These are phyloP conservation scores for Thalassiosira profunda DNA, from an alignment of 108 stramenopile genomes.

Conservation along the genomic window DNA sequence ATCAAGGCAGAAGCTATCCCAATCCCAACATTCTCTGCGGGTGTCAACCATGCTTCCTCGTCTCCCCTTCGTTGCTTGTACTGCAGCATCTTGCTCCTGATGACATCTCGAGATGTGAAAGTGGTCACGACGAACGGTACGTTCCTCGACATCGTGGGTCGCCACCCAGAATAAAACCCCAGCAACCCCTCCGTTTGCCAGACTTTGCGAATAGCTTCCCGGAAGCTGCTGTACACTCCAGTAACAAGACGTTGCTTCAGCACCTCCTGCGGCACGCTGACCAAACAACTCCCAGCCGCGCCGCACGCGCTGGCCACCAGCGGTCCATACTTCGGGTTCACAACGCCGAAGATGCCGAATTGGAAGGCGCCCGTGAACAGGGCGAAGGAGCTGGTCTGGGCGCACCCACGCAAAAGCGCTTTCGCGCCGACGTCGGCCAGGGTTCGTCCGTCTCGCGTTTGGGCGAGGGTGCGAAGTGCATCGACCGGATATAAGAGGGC, in stretches of 20 bases:
- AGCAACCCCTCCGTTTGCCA: constrained; percentile 52
- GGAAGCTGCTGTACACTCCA: constrained; percentile 65
- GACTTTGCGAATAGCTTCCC: constrained; percentile 55
- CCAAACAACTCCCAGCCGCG: constrained; percentile 62
- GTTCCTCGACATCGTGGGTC: constrained; percentile 68
- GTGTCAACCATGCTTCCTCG: constrained; percentile 10
- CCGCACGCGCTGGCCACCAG: constrained; percentile 51
- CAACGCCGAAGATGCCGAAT: constrained; percentile 59
- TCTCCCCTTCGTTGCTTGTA: constrained; percentile 10
- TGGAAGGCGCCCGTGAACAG: constrained; percentile 65
- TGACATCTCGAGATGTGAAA: constrained; percentile 56
- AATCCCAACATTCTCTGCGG: constrained; percentile 47
- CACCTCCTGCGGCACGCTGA: constrained; percentile 74
- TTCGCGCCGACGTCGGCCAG: constrained; percentile 54
- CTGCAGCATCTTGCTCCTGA: constrained; percentile 21
- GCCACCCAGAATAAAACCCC: constrained; percentile 72
- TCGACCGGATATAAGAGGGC: constrained; percentile 70
- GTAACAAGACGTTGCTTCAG: constrained; percentile 77
- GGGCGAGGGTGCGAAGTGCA: constrained; percentile 71
- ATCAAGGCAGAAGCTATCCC: constrained; percentile 62
- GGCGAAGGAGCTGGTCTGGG: constrained; percentile 66
- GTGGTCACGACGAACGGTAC: constrained; percentile 72
- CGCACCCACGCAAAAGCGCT: constrained; percentile 56
- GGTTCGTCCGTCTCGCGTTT: constrained; percentile 67
- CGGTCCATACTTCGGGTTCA: constrained; percentile 32